A percentile compares a stretch with the other conserved stretches of the same genome.
These are phyloP conservation scores for Bretschneidera sinensis DNA, from an alignment of 345 rosid genomes.

Conservation along the genomic window DNA sequence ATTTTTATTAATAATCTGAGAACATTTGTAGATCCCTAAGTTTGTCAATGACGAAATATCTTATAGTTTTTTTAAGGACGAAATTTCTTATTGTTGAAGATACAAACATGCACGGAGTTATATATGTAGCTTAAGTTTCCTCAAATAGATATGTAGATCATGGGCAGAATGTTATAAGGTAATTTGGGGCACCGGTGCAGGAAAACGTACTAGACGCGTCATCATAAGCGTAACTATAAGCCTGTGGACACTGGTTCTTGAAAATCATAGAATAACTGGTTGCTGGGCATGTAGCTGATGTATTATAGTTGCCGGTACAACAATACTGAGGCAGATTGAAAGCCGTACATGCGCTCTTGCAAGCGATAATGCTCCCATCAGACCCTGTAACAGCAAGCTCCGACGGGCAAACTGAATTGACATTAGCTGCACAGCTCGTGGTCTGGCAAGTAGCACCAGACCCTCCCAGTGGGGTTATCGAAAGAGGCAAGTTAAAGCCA, in stretches of 20 bases:
- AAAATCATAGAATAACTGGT: too few relatives aligned
- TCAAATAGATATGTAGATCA: too few relatives aligned
- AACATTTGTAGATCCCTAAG: too few relatives aligned
- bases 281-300: constrained; percentile 38
- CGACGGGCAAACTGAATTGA: constrained; percentile 36
- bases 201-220: constrained; percentile 40
- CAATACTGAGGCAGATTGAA: constrained; percentile 37
- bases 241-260: constrained; percentile 39
- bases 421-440: constrained; percentile 25
- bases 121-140: too few relatives aligned
- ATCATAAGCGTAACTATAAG: constrained; percentile 50
- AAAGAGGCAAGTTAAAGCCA: constrained; percentile 37
- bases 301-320: constrained; percentile 38
- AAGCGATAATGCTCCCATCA: constrained; percentile 31
- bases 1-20: too few relatives aligned
- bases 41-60: too few relatives aligned
- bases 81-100: too few relatives aligned
- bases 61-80: too few relatives aligned
- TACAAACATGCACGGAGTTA: too few relatives aligned
- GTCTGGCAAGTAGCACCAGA: constrained; percentile 22
- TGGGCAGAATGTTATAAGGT: too few relatives aligned
- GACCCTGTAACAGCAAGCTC: constrained; percentile 23
- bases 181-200: constrained; percentile 28
- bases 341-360: constrained; percentile 45
- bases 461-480: constrained; percentile 25